phyloP scores from a whole-genome alignment of 2,329 filamentous ascomycete genomes.

The Penicillium sp. region DNA sequence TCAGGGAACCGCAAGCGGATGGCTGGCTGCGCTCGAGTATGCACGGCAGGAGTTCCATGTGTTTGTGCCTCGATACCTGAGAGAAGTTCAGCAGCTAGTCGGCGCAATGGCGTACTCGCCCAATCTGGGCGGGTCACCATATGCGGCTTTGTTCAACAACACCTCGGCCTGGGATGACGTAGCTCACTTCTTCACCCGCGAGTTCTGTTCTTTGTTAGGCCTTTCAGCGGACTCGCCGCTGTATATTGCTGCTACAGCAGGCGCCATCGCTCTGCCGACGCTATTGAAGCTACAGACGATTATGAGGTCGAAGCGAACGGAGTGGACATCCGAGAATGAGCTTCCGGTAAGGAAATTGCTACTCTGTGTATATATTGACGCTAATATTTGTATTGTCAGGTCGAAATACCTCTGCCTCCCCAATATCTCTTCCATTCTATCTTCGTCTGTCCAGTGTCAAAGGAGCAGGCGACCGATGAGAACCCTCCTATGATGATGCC shows the following conservation, averaged over 20 bases:
- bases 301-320: conserved; percentile 79
- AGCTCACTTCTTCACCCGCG: conserved; percentile 75
- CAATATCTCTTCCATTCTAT: conserved; percentile 78
- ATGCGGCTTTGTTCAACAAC: conserved; percentile 67
- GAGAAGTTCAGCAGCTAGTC: conserved; percentile 71
- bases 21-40: conserved; percentile 59
- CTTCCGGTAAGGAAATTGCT: conserved; percentile 58
- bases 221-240: conserved; percentile 85
- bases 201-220: conserved; percentile 86
- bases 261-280: conserved; percentile 79
- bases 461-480: conserved; percentile 83
- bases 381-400: conserved; percentile 30
- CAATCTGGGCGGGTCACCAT: conserved; percentile 69
- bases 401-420: conserved; percentile 57
- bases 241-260: conserved; percentile 84
- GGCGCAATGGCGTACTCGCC: conserved; percentile 70
- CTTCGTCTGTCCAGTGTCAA: conserved; percentile 94
- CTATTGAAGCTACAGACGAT: conserved; percentile 80
- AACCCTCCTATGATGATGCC: conserved; percentile 97
- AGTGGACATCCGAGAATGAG: conserved; percentile 89
- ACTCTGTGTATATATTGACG: conserved; percentile 36
- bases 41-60: conserved; percentile 63
- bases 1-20: conserved; percentile 31
- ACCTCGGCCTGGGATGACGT: conserved; percentile 71
- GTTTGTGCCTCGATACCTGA: conserved; percentile 65